Evolutionary conservation across 306 rosid genomes (phyloP).

Genomic region (Rosa chinensis): DNA sequence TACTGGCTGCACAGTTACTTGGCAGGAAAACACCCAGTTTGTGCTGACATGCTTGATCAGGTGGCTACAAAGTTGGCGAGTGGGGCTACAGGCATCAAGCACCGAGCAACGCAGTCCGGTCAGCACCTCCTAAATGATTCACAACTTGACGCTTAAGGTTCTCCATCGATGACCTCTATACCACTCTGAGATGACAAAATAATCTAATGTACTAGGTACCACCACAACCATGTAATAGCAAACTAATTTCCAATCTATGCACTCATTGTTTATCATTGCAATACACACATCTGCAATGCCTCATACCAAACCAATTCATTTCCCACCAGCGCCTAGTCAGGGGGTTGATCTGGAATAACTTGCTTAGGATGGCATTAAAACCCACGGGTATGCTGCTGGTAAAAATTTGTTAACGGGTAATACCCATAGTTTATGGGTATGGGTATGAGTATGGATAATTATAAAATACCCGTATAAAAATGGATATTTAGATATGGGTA

Average conservation of each 20-base stretch:
- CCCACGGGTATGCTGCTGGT: no score
- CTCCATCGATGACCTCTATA: neutral
- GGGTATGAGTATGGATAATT: no score
- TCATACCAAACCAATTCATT: neutral
- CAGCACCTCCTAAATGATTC: neutral
- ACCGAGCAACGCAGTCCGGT: neutral
- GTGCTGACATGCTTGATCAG: constrained; percentile 5
- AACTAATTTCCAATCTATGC: neutral
- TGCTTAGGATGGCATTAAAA: no score
- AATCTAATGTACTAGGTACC: neutral
- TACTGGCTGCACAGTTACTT: constrained; percentile 3
- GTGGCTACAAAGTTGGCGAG: neutral
- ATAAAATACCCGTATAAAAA: no score
- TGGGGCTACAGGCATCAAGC: neutral
- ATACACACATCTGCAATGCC: neutral
- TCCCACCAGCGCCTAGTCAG: neutral
- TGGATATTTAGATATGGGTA: no score
- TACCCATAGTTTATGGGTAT: no score
- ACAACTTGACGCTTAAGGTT: neutral
- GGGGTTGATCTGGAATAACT: neutral
- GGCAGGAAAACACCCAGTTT: constrained; percentile 9
- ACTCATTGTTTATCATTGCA: neutral
- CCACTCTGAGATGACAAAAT: neutral
- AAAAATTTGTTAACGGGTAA: no score
- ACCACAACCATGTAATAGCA: neutral